Conservation (phyloP, 345 rosid species). For the Balakata baccata region DNA sequence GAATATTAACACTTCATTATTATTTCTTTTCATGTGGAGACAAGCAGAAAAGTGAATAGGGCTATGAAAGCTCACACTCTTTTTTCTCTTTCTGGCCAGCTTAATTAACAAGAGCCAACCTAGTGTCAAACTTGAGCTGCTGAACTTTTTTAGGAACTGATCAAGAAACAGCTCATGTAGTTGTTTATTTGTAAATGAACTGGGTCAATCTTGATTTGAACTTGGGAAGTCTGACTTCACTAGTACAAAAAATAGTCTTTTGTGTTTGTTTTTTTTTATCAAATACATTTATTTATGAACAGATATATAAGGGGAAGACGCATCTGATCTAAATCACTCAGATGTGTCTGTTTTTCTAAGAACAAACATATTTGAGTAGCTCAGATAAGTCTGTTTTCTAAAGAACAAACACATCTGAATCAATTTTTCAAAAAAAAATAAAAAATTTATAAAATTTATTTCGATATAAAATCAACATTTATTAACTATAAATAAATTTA, state of each 20-base stretch:
- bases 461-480: too few species aligned
- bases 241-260: too few species aligned
- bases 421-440: too few species aligned
- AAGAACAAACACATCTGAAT: too few species aligned
- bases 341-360: too few species aligned
- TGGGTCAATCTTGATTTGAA: background rate
- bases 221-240: background rate
- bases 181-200: background rate
- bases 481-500: too few species aligned
- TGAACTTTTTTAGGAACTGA: background rate
- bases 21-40: conserved; percentile 26
- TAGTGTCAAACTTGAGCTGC: background rate
- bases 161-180: background rate
- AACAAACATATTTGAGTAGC: too few species aligned
- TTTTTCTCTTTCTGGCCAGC: background rate
- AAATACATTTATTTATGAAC: background rate
- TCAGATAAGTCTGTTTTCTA: too few species aligned
- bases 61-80: background rate
- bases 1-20: conserved; percentile 16
- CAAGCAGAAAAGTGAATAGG: background rate
- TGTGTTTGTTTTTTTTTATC: too few species aligned
- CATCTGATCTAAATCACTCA: too few species aligned
- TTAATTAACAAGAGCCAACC: background rate
- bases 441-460: too few species aligned
- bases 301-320: too few species aligned